A percentile compares a stretch with the other conserved stretches of the same genome.
Evolutionary conservation across 495 filamentous ascomycete genomes (phyloP).

Genomic region (Aspergillus conjunctus): DNA sequence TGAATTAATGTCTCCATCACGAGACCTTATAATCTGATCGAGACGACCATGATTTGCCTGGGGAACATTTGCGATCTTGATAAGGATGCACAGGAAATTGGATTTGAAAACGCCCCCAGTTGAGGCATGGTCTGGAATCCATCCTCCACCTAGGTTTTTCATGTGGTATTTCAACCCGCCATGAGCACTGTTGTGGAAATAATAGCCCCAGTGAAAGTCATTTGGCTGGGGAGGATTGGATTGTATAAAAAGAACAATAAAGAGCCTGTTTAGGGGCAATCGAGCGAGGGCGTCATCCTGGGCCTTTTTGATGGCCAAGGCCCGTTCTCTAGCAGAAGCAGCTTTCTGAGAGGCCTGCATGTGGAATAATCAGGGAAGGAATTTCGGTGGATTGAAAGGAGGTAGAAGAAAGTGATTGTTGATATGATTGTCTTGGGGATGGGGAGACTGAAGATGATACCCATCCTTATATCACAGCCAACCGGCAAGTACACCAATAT

Average conservation of each 20-base stretch:
- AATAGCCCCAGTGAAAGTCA: constrained; percentile 30
- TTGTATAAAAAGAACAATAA: constrained; percentile 18
- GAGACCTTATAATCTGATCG: constrained; percentile 23
- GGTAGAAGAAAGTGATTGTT: background rate
- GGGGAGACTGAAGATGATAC: background rate
- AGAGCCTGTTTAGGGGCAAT: constrained; percentile 10
- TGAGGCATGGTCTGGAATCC: constrained; percentile 27
- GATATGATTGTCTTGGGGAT: background rate
- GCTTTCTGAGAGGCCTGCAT: background rate
- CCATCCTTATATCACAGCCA: background rate
- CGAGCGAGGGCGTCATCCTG: constrained; percentile 9
- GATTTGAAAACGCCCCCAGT: constrained; percentile 23
- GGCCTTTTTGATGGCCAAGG: background rate
- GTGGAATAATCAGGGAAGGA: background rate
- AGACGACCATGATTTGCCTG: constrained; percentile 6
- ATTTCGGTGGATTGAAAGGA: background rate
- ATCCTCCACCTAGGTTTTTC: constrained; percentile 18
- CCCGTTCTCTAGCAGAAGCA: background rate
- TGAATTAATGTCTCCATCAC: constrained; percentile 22
- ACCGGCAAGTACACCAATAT: background rate
- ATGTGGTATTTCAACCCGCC: constrained; percentile 28
- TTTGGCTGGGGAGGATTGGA: constrained; percentile 14
- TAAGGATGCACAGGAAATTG: constrained; percentile 24
- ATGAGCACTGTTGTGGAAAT: constrained; percentile 15
- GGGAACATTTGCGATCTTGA: constrained; percentile 14